These are phyloP conservation scores for Moringa oleifera DNA, from an alignment of 345 rosid genomes.

Conservation along the genomic window DNA sequence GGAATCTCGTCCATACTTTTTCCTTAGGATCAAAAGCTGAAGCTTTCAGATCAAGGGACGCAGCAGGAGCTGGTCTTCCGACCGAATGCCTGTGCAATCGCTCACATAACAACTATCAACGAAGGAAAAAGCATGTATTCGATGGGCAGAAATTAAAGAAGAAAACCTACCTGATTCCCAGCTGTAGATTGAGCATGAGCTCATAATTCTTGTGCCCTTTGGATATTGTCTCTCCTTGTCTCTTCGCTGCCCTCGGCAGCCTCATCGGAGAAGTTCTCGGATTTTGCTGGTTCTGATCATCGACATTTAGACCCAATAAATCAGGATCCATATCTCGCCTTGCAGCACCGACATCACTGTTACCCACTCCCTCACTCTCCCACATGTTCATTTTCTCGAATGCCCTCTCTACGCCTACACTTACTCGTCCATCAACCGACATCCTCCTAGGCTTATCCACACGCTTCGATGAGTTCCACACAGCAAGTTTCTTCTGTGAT, in stretches of 20 bases:
- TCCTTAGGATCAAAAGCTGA: conserved; percentile 94
- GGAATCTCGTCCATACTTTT: conserved; percentile 91
- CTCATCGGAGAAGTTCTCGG: conserved; percentile 44
- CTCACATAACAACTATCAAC: background rate
- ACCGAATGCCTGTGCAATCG: conserved; percentile 59
- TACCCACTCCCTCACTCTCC: conserved; percentile 37
- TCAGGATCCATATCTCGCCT: conserved; percentile 39
- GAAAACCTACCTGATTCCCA: conserved; percentile 44
- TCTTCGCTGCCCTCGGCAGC: conserved; percentile 58
- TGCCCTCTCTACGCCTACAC: conserved; percentile 70
- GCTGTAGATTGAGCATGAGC: conserved; percentile 89
- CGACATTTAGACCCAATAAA: conserved; percentile 34
- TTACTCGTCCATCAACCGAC: conserved; percentile 83
- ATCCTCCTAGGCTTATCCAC: conserved; percentile 52
- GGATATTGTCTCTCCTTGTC: conserved; percentile 81
- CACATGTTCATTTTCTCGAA: conserved; percentile 67
- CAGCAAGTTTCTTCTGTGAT: conserved; percentile 78
- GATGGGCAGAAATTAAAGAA: background rate
- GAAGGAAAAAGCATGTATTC: background rate
- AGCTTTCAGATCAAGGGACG: conserved; percentile 71
- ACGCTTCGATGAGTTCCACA: conserved; percentile 69
- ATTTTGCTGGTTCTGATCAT: conserved; percentile 32
- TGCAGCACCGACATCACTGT: conserved; percentile 18
- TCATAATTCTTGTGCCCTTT: conserved; percentile 93
- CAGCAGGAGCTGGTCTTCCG: conserved; percentile 71